A percentile compares a stretch with the other conserved stretches of the same genome.
These are phyloP conservation scores for Diatrype stigma DNA, from an alignment of 2,329 filamentous ascomycete species.

Conservation along the genomic window DNA sequence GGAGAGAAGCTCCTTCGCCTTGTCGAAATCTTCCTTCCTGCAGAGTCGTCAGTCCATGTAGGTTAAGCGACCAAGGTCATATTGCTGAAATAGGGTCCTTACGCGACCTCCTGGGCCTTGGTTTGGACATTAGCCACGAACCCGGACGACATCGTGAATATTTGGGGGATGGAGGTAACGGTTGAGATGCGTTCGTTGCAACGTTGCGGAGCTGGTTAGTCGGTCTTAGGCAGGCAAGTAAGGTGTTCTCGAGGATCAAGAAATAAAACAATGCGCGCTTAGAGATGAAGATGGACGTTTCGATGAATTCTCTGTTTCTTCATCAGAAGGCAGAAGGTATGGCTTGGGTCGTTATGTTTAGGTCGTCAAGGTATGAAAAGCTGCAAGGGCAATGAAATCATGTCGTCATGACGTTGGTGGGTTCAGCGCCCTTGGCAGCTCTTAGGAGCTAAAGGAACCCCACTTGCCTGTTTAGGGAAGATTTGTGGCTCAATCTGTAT, in stretches of 20 bases:
- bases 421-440: background rate
- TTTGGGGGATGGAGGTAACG: background rate
- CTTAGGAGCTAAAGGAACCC: too few species aligned
- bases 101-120: conserved; percentile 50
- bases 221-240: background rate
- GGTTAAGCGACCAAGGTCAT: conserved; percentile 8
- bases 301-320: background rate
- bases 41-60: background rate
- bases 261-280: background rate
- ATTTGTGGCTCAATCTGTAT: background rate
- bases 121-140: conserved; percentile 30
- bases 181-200: background rate
- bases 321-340: too few species aligned
- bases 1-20: conserved; percentile 57
- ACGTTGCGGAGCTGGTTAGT: background rate
- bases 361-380: too few species aligned
- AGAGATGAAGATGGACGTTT: background rate
- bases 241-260: background rate
- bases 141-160: conserved; percentile 16
- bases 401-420: background rate
- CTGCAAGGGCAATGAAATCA: background rate
- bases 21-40: conserved; percentile 67
- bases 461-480: background rate
- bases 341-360: too few species aligned
- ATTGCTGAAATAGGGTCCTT: conserved; percentile 24